Percentiles rank a stretch among this genome's conserved stretches.
phyloP scores from a whole-genome alignment of 805 yeast genomes.

The Komagataella pastoris region DNA sequence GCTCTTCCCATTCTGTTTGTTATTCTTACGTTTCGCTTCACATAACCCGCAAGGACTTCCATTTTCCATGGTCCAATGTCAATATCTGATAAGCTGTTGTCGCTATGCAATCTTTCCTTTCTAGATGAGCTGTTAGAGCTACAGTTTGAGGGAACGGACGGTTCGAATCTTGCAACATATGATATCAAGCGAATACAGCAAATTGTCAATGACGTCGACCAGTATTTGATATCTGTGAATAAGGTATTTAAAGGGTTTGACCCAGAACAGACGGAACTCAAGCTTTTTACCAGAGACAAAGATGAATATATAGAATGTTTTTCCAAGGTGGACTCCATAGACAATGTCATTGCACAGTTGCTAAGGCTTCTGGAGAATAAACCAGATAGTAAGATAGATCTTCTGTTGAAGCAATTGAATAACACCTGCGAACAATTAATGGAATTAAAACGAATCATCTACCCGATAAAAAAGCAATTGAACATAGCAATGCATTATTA shows the following conservation, averaged over 20 bases:
- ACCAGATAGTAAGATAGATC: constrained; percentile 6
- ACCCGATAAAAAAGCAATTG: constrained; percentile 17
- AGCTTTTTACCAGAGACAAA: constrained; percentile 3
- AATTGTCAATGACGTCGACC: constrained; percentile 15
- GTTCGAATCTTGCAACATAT: constrained; percentile 4
- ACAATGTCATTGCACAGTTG: constrained; percentile 19
- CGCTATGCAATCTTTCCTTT: constrained; percentile 4
- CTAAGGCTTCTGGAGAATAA: constrained; percentile 21
- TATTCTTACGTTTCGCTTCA: neutral
- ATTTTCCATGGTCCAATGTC: neutral
- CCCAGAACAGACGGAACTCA: neutral
- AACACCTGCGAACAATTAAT: constrained; percentile 16
- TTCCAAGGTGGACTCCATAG: constrained; percentile 20
- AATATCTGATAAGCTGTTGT: constrained; percentile 6
- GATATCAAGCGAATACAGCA: constrained; percentile 10
- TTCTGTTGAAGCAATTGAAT: constrained; percentile 16
- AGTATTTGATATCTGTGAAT: constrained; percentile 7
- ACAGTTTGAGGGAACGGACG: constrained; percentile 5
- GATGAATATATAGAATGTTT: constrained; percentile 14
- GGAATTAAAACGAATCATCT: constrained; percentile 14
- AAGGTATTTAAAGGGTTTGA: constrained; percentile 3
- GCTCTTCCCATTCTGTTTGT: neutral
- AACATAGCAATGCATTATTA: constrained; percentile 28
- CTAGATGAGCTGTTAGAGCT: constrained; percentile 10
- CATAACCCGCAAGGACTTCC: neutral